These are phyloP conservation scores for Trametes polyzona DNA, from an alignment of 1,284 basidiomycete species.

Conservation along the genomic window DNA sequence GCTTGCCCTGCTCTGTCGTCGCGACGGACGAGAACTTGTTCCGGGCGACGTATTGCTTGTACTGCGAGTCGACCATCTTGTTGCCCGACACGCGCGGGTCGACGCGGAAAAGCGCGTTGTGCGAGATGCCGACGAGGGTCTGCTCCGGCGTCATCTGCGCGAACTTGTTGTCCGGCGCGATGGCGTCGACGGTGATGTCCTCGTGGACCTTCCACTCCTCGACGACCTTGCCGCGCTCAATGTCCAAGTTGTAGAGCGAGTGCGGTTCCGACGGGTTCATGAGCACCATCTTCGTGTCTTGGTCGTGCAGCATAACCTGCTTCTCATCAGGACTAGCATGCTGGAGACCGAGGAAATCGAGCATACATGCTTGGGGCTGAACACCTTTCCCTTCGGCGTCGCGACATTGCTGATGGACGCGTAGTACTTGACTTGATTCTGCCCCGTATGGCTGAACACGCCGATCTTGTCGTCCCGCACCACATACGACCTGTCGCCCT, in stretches of 20 bases:
- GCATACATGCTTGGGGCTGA: constrained; percentile 84
- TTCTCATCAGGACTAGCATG: neutral
- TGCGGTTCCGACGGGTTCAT: constrained; percentile 88
- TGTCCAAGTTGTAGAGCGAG: constrained; percentile 90
- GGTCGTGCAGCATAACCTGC: constrained; percentile 96
- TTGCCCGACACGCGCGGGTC: constrained; percentile 91
- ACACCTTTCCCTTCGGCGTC: constrained; percentile 82
- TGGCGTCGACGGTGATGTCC: constrained; percentile 83
- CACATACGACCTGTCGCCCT: constrained; percentile 95
- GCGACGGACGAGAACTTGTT: constrained; percentile 94
- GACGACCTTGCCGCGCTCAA: constrained; percentile 95
- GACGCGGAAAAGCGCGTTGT: constrained; percentile 96
- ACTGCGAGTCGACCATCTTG: constrained; percentile 94
- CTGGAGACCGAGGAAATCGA: neutral
- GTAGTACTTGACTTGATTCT: constrained; percentile 84
- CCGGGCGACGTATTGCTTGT: constrained; percentile 96
- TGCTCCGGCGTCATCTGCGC: constrained; percentile 93
- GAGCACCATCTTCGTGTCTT: constrained; percentile 95
- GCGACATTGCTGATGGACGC: constrained; percentile 88
- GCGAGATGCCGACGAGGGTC: constrained; percentile 91
- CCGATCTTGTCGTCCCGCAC: constrained; percentile 96
- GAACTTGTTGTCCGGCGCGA: constrained; percentile 94
- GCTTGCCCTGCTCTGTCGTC: constrained; percentile 85
- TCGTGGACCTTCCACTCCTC: constrained; percentile 99
- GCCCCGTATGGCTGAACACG: constrained; percentile 88